phyloP scores from a whole-genome alignment of 306 rosid species.

The Oxytropis ochrocephala region DNA sequence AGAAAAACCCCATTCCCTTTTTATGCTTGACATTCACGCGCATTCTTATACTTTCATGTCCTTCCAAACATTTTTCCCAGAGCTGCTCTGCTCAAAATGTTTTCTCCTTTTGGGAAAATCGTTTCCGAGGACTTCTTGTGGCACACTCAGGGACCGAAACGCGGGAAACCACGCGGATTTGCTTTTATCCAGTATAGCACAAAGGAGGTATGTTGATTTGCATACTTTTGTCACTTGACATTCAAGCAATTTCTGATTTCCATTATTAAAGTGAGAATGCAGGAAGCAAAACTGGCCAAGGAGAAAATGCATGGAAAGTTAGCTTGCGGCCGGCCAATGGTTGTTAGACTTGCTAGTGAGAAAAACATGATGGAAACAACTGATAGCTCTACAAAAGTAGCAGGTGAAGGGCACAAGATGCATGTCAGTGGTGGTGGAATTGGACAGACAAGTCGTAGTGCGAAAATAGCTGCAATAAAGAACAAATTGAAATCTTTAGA shows the following conservation, averaged over 20 bases:
- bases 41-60: conserved; percentile 9
- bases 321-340: conserved; percentile 84
- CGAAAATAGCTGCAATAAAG: conserved; percentile 91
- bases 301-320: conserved; percentile 94
- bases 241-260: conserved; percentile 60
- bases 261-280: conserved; percentile 91
- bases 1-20: background rate
- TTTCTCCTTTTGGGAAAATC: conserved; percentile 83
- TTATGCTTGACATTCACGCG: background rate
- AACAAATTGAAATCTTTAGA: conserved; percentile 77
- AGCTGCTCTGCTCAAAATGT: conserved; percentile 82
- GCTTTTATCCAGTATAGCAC: conserved; percentile 79
- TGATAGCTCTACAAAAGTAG: conserved; percentile 32
- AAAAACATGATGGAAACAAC: conserved; percentile 38
- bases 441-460: conserved; percentile 61
- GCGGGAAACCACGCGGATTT: conserved; percentile 85
- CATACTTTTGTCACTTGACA: background rate
- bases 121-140: conserved; percentile 76
- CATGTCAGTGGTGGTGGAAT: conserved; percentile 31
- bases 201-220: conserved; percentile 58
- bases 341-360: conserved; percentile 74
- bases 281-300: conserved; percentile 95
- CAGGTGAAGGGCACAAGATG: conserved; percentile 41
- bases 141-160: conserved; percentile 90
- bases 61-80: conserved; percentile 31